Conservation (phyloP, 2,329 filamentous ascomycete species). For the Tricladium varicosporioides region DNA sequence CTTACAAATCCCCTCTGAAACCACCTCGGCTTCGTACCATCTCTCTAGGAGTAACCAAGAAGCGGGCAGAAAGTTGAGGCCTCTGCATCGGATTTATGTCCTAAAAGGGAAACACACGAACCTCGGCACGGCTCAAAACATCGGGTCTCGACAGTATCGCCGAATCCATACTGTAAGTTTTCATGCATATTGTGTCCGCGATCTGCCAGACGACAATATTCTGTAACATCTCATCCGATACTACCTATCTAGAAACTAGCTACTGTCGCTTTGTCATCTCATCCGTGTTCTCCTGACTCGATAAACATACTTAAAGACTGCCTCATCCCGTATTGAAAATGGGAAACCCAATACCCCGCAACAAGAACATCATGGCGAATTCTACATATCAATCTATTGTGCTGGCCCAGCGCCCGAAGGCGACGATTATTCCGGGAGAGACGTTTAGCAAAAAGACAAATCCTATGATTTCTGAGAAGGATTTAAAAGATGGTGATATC, state of each 20-base stretch:
- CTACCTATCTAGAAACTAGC: not conserved
- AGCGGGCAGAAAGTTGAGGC: too few relatives aligned
- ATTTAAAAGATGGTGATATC: constrained; percentile 63
- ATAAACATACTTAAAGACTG: not conserved
- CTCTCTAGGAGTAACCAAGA: too few relatives aligned
- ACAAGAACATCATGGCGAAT: constrained; percentile 31
- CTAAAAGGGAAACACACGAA: not conserved
- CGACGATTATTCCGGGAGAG: constrained; percentile 59
- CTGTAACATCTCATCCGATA: not conserved
- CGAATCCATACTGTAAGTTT: not conserved
- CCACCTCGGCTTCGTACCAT: too few relatives aligned
- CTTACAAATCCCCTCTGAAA: too few relatives aligned
- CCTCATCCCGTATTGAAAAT: constrained; percentile 8
- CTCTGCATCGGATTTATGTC: not conserved
- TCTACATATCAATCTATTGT: constrained; percentile 42
- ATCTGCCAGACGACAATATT: too few relatives aligned
- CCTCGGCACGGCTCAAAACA: too few relatives aligned
- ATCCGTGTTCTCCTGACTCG: not conserved
- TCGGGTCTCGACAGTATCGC: not conserved
- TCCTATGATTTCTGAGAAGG: constrained; percentile 42
- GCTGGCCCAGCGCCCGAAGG: constrained; percentile 62
- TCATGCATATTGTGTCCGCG: too few relatives aligned
- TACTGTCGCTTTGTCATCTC: too few relatives aligned
- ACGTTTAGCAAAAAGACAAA: constrained; percentile 58
- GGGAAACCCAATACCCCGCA: constrained; percentile 20